A percentile compares a stretch with the other conserved stretches of the same genome.
Conservation (phyloP, 768 basidiomycete species). For the Mycena venus region DNA sequence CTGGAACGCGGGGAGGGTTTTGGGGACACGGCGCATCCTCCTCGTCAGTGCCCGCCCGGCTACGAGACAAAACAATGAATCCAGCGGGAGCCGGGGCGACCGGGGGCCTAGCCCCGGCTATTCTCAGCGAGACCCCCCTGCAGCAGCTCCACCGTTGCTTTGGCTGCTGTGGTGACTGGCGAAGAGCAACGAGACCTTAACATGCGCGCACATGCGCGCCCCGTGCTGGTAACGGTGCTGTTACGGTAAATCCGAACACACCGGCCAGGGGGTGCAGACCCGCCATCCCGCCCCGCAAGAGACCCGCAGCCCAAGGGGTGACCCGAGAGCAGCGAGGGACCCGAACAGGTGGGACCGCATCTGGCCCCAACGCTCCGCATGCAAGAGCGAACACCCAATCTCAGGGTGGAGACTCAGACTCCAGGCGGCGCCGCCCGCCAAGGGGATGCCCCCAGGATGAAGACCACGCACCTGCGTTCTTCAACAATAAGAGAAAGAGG, state of each 20-base stretch:
- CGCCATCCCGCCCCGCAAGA: not conserved
- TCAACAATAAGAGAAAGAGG: not conserved
- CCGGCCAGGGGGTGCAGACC: not conserved
- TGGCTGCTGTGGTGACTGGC: not conserved
- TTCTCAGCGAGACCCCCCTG: too few species aligned
- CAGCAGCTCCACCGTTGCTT: too few species aligned
- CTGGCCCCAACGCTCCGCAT: not conserved
- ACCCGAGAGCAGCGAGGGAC: not conserved
- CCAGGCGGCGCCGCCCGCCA: not conserved
- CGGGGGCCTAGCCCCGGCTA: too few species aligned
- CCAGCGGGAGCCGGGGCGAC: not conserved
- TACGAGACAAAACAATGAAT: not conserved
- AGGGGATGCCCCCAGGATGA: not conserved
- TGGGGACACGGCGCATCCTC: not conserved
- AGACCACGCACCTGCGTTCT: not conserved
- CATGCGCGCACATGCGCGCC: not conserved
- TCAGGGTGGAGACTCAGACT: not conserved
- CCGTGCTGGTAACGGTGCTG: not conserved
- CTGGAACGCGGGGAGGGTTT: slow-evolving; percentile 13
- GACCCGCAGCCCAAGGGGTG: not conserved
- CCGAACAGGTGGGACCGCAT: not conserved
- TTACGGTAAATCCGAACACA: not conserved
- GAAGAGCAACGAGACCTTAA: not conserved
- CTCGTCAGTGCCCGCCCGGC: slow-evolving; percentile 10
- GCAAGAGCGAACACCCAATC: not conserved